Evolutionary conservation across 2,329 filamentous ascomycete genomes (phyloP), one percentile per base, ranked within the genome.

Genomic region (Parascedosporium putredinis): DNA sequence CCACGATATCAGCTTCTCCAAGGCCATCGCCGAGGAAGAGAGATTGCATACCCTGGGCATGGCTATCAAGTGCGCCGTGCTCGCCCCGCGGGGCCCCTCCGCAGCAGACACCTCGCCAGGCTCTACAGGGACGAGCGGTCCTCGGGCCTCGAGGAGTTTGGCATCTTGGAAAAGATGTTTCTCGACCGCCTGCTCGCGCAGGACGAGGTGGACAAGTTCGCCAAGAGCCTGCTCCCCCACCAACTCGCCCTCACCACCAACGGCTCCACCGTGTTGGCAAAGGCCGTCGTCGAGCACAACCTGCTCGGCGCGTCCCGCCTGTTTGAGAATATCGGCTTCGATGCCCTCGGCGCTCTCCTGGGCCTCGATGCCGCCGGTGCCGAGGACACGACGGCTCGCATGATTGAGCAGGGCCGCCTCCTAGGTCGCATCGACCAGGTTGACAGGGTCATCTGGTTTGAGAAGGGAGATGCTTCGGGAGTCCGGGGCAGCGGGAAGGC

Each of bases 131-230:
- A 98, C 65, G 93, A 97, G 56, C 80, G 93, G 25, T 78, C 87
- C 0, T 72, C 74, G 3, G 78, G 82, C 46, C 78, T 93, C 2
- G 79, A 84, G 27, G 88, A 97, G 67, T 91, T 86, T 61, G 74
- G 81, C 45, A 96, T 98, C 49, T 72, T 98, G 12, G 93, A 97
- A 71, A 97, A 97, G 73, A 97, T 98, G 80, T 95, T 95, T 65
- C 75, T 97, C 45, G 88, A 97, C 65, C 81, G 90, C 5, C 73
- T 98, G 3, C 74, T 98, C 45, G 79, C 80, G 1, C 80, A 84
- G 0, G 77, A 74, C n/a, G 93, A 98, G 68, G 88, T 96, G 38
- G 80, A 83, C 33, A 83, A 86, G 50, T 98, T 98, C 61, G 85
- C 90, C 0, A 74, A 85, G 57, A 83, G 82, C 47, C 74, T 98